phyloP scores from a whole-genome alignment of 179 eudicot species.

The Vitellaria paradoxa region DNA sequence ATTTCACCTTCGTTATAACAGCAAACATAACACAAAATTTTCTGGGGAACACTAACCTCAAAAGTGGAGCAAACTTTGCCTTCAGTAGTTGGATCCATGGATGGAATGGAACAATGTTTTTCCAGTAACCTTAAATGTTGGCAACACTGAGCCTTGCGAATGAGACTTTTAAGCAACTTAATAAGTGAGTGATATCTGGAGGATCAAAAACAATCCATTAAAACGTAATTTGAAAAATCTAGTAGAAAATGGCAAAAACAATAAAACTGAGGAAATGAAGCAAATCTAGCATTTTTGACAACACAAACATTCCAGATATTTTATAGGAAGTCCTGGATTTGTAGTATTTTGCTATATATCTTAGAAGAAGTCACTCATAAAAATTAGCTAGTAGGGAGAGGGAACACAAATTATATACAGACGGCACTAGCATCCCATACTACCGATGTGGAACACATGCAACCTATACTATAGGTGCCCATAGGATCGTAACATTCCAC shows the following conservation, averaged over 20 bases:
- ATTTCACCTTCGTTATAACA: neutral
- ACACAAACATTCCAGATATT: neutral
- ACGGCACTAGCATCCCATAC: too few species aligned
- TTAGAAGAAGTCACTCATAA: too few species aligned
- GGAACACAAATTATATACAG: too few species aligned
- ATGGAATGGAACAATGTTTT: slow-evolving; percentile 61
- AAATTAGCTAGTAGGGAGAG: too few species aligned
- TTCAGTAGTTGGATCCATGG: slow-evolving; percentile 22
- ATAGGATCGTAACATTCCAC: too few species aligned
- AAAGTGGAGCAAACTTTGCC: slow-evolving; percentile 17
- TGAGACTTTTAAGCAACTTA: slow-evolving; percentile 56
- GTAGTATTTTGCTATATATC: neutral
- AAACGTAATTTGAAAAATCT: neutral
- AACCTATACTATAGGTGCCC: too few species aligned
- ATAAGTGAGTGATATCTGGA: slow-evolving; percentile 68
- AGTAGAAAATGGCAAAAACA: neutral
- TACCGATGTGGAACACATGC: too few species aligned
- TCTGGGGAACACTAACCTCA: slow-evolving; percentile 34
- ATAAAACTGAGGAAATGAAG: neutral
- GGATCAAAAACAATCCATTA: slow-evolving; percentile 1
- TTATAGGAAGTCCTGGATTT: neutral
- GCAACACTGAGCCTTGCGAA: slow-evolving; percentile 49
- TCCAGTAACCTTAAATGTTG: slow-evolving; percentile 49
- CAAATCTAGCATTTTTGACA: neutral
- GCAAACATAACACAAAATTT: too few species aligned